Conservation (phyloP, 129 eudicot species). For the Sambucus nigra region DNA sequence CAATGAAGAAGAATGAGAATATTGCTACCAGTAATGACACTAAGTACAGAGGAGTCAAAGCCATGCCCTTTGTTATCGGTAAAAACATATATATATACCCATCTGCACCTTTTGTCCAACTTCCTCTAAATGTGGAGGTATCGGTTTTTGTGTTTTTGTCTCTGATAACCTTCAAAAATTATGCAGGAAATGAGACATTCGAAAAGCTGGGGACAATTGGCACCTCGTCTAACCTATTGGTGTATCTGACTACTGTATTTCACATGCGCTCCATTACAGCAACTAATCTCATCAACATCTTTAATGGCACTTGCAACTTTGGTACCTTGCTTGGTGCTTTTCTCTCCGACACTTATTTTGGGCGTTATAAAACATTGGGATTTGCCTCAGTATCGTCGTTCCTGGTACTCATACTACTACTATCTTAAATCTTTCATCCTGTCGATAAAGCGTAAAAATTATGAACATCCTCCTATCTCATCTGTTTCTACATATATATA, state of each 20-base stretch:
- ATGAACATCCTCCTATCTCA: too few relatives aligned
- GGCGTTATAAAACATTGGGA: constrained; percentile 44
- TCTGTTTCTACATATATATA: not conserved
- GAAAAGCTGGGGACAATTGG: constrained; percentile 54
- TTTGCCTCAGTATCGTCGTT: constrained; percentile 28
- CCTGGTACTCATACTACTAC: constrained; percentile 13
- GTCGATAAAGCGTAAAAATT: too few relatives aligned
- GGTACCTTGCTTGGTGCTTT: constrained; percentile 41
- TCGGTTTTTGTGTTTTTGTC: not conserved
- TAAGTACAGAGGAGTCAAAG: constrained; percentile 43
- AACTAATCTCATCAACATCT: constrained; percentile 24
- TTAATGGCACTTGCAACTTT: constrained; percentile 40
- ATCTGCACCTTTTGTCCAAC: not conserved
- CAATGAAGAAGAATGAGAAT: constrained; percentile 24
- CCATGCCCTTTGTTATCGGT: constrained; percentile 49
- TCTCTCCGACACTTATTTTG: constrained; percentile 43
- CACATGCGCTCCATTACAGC: constrained; percentile 36
- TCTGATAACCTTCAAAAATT: not conserved
- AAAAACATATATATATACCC: not conserved
- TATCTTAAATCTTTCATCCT: not conserved
- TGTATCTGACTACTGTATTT: constrained; percentile 36
- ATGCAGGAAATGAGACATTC: constrained; percentile 38
- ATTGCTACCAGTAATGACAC: constrained; percentile 14
- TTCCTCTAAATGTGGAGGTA: too few relatives aligned
- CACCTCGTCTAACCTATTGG: constrained; percentile 30